Percentiles rank a stretch among this genome's conserved stretches.
phyloP scores from a whole-genome alignment of 371 early-diverging fungal genomes.

The Lichtheimia ramosa region DNA sequence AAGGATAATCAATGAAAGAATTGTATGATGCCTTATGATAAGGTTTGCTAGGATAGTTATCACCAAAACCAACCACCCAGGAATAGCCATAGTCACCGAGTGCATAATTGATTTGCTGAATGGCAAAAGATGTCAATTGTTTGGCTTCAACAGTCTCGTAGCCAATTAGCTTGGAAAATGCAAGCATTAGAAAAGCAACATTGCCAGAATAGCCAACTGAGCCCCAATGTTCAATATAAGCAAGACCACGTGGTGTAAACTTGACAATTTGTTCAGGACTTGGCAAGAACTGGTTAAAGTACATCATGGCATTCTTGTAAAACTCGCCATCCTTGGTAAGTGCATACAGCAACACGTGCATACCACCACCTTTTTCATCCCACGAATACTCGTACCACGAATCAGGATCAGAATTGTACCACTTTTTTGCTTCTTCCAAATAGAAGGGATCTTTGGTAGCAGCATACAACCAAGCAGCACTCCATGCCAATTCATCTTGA shows the following conservation, averaged over 20 bases:
- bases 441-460: conserved; percentile 44
- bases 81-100: conserved; percentile 59
- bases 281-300: conserved; percentile 51
- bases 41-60: conserved; percentile 50
- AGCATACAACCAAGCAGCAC: conserved; percentile 53
- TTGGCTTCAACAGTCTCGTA: conserved; percentile 30
- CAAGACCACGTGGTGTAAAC: conserved; percentile 59
- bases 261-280: conserved; percentile 40
- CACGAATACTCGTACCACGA: conserved; percentile 55
- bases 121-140: conserved; percentile 44
- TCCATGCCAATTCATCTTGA: conserved; percentile 55
- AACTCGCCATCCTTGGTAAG: conserved; percentile 45
- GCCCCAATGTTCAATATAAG: conserved; percentile 58
- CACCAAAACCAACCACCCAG: conserved; percentile 61
- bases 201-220: conserved; percentile 56
- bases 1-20: conserved; percentile 54
- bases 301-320: conserved; percentile 49
- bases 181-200: conserved; percentile 52
- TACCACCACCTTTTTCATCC: conserved; percentile 55
- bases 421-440: conserved; percentile 43
- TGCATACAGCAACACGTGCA: conserved; percentile 46
- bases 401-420: conserved; percentile 27
- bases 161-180: conserved; percentile 46
- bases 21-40: conserved; percentile 63
- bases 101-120: conserved; percentile 61